Percentiles rank a stretch among this genome's conserved stretches.
phyloP scores from a whole-genome alignment of 495 filamentous ascomycete species.

The Usnea hakonensis region DNA sequence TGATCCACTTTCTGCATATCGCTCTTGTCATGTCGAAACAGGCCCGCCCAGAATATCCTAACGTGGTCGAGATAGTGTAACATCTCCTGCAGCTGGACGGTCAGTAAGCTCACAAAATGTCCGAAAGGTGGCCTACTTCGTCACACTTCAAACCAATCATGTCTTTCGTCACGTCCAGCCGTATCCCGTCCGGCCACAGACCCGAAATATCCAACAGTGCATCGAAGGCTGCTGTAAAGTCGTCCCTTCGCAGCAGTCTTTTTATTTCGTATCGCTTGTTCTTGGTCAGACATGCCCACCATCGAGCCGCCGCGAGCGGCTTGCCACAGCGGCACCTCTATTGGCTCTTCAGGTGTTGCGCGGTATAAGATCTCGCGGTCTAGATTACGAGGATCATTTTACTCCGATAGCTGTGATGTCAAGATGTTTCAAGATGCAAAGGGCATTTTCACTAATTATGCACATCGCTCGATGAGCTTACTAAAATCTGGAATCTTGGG shows the following conservation, averaged over 20 bases:
- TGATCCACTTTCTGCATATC: neutral
- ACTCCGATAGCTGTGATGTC: too few relatives aligned
- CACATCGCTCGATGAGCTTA: neutral
- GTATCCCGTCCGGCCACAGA: constrained; percentile 5
- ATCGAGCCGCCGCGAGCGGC: neutral
- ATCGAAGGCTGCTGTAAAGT: neutral
- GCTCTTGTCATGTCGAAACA: neutral
- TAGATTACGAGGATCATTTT: too few relatives aligned
- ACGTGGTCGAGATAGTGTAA: constrained; percentile 7
- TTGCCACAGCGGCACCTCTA: too few relatives aligned
- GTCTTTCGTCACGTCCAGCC: constrained; percentile 6
- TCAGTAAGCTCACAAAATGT: neutral
- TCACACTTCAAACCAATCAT: too few relatives aligned
- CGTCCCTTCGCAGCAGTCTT: constrained; percentile 2
- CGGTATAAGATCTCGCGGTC: too few relatives aligned
- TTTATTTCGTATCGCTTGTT: constrained; percentile 1
- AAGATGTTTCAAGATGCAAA: neutral
- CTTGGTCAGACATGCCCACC: constrained; percentile 6
- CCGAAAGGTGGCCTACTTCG: too few relatives aligned
- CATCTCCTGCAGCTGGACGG: neutral
- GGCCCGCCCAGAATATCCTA: neutral
- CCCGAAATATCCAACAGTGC: constrained; percentile 3
- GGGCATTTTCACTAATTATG: neutral
- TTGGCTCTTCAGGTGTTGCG: too few relatives aligned
- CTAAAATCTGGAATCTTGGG: neutral